Evolutionary conservation across 2,329 filamentous ascomycete genomes (phyloP).

Genomic region (Alternaria rosae): DNA sequence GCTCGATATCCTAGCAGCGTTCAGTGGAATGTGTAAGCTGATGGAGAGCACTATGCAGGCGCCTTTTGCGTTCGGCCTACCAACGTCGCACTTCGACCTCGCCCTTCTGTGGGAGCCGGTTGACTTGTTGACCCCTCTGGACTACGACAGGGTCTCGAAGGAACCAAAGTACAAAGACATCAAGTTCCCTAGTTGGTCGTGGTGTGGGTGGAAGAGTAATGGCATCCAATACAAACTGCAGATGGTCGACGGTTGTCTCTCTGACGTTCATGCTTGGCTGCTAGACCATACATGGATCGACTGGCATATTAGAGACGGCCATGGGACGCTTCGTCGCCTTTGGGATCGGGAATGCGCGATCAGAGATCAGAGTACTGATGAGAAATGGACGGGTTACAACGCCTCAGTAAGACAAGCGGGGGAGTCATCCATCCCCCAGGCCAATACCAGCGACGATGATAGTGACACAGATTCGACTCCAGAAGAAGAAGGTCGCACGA

Average conservation of each 20-base stretch:
- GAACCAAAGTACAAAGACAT: background rate
- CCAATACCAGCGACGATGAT: too few species aligned
- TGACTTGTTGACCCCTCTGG: rapidly evolving
- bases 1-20: background rate
- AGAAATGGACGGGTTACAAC: background rate
- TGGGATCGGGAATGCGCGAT: background rate
- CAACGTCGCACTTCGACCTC: background rate
- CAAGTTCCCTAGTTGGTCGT: background rate
- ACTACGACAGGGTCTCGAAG: rapidly evolving
- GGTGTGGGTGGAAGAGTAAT: background rate
- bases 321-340: background rate
- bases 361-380: background rate
- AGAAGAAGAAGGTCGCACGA: too few species aligned
- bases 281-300: background rate
- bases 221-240: background rate
- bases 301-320: background rate
- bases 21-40: background rate
- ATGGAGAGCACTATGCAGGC: background rate
- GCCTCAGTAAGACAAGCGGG: background rate
- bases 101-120: background rate
- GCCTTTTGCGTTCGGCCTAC: background rate
- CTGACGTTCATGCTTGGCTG: background rate
- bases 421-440: too few species aligned
- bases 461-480: too few species aligned
- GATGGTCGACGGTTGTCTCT: background rate